Percentiles rank a stretch among this genome's conserved stretches.
These are phyloP conservation scores for Phylloporus scabripes DNA, from an alignment of 768 basidiomycete species.

Conservation along the genomic window DNA sequence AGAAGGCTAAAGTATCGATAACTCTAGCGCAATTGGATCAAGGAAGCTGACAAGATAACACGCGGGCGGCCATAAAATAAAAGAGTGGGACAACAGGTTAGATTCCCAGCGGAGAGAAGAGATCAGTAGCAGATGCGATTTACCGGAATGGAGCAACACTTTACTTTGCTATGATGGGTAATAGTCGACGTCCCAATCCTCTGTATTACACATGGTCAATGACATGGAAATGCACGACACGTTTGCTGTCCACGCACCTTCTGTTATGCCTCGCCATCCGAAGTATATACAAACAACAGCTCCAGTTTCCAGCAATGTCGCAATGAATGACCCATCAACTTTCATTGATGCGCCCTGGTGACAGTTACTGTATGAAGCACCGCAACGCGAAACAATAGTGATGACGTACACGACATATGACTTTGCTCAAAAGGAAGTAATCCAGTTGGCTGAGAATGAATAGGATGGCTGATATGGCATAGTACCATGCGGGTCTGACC, in stretches of 20 bases:
- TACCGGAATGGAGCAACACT: neutral
- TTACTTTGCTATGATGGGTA: conserved; percentile 33
- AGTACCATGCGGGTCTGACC: conserved; percentile 73
- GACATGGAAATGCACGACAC: neutral
- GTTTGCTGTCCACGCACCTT: conserved; percentile 49
- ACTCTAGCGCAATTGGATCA: neutral
- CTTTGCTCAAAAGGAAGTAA: conserved; percentile 73
- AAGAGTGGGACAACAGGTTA: conserved; percentile 3
- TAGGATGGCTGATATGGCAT: conserved; percentile 63
- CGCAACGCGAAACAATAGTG: neutral
- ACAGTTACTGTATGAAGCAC: conserved; percentile 9
- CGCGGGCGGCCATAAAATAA: neutral
- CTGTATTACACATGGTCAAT: conserved; percentile 20
- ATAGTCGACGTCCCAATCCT: conserved; percentile 51
- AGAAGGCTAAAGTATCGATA: neutral
- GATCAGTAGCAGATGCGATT: conserved; percentile 13
- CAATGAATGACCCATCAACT: conserved; percentile 84
- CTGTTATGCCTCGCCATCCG: conserved; percentile 87
- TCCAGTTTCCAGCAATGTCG: conserved; percentile 77
- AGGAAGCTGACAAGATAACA: neutral
- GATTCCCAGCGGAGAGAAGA: conserved; percentile 1
- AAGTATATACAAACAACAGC: conserved; percentile 62
- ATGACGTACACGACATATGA: conserved; percentile 61
- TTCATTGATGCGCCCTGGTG: conserved; percentile 56
- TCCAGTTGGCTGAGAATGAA: conserved; percentile 80